Evolutionary conservation across 2,329 filamentous ascomycete species (phyloP).

Genomic region (Exophiala sp.): DNA sequence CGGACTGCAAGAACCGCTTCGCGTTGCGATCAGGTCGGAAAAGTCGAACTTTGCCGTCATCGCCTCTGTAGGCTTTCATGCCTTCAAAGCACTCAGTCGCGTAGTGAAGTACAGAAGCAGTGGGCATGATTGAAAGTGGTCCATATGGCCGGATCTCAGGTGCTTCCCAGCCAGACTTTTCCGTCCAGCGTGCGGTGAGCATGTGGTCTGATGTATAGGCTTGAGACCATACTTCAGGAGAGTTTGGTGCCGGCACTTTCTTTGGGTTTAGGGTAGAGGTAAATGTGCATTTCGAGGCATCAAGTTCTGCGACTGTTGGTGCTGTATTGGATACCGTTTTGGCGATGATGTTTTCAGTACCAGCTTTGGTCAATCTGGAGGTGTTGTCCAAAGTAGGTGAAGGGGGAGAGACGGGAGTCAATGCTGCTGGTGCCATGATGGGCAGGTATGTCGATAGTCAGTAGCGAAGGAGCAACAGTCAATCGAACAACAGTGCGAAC

Average conservation of each 20-base stretch:
- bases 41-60: constrained; percentile 68
- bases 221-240: constrained; percentile 39
- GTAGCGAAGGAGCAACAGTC: neutral
- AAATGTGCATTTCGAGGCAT: constrained; percentile 39
- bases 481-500: neutral
- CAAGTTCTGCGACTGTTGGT: constrained; percentile 32
- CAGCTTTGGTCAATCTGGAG: constrained; percentile 26
- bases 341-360: constrained; percentile 20
- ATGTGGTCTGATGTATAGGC: constrained; percentile 76
- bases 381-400: constrained; percentile 22
- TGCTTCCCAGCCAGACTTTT: constrained; percentile 63
- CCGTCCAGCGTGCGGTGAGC: constrained; percentile 69
- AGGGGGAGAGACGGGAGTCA: constrained; percentile 18
- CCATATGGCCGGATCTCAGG: constrained; percentile 75
- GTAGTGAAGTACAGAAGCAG: constrained; percentile 78
- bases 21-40: constrained; percentile 76
- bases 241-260: constrained; percentile 38
- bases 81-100: constrained; percentile 91
- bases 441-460: neutral
- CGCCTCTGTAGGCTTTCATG: constrained; percentile 66
- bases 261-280: constrained; percentile 36
- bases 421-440: constrained; percentile 23
- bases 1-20: constrained; percentile 56
- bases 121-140: constrained; percentile 73
- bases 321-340: constrained; percentile 19